These are phyloP conservation scores for Ensete ventricosum DNA, from an alignment of 176 grass and related monocot species.

Conservation along the genomic window DNA sequence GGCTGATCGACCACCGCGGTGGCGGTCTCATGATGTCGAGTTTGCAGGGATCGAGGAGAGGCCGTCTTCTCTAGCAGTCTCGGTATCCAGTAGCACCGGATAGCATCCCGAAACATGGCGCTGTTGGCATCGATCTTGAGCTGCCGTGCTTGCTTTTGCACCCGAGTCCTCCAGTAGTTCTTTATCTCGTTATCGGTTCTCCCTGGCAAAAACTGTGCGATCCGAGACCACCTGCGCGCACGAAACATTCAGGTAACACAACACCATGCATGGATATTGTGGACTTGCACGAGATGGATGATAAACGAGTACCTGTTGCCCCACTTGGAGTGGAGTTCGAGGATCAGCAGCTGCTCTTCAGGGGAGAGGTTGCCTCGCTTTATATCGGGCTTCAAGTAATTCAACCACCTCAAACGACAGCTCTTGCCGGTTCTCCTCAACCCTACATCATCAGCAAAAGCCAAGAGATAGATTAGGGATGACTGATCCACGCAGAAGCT, in stretches of 20 bases:
- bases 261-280: no score
- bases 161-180: slow-evolving; percentile 14
- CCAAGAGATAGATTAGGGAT: no score
- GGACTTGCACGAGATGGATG: no score
- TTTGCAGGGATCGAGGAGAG: neutral
- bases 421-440: slow-evolving; percentile 13
- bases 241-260: no score
- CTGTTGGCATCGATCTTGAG: slow-evolving; percentile 7
- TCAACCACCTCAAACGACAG: slow-evolving; percentile 8
- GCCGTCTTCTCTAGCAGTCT: neutral
- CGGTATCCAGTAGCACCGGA: slow-evolving; percentile 9
- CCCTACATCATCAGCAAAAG: neutral
- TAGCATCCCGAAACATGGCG: neutral
- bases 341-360: slow-evolving; percentile 3
- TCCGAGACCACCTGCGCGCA: slow-evolving; percentile 1
- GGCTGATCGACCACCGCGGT: neutral
- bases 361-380: slow-evolving; percentile 8
- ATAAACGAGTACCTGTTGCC: neutral
- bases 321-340: slow-evolving; percentile 7
- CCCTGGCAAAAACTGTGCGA: neutral
- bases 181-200: slow-evolving; percentile 14
- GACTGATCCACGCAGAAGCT: no score
- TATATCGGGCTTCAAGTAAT: slow-evolving; percentile 9
- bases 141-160: slow-evolving; percentile 7
- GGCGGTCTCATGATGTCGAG: neutral